Evolutionary conservation across 371 early-diverging fungal species (phyloP).

Genomic region (Mortierella sp.): DNA sequence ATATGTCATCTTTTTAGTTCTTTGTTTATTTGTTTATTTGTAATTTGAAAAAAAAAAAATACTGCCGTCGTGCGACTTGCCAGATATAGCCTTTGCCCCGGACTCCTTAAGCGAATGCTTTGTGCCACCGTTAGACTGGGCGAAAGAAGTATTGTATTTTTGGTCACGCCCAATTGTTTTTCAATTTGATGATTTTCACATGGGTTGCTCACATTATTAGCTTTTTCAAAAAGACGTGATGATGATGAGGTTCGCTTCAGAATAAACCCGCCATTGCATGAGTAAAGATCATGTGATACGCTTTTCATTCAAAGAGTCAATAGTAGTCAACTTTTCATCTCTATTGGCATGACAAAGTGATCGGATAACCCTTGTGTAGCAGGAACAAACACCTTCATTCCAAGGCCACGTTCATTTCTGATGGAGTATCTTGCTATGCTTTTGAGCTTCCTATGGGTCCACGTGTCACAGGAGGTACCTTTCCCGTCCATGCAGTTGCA

Average conservation of each 20-base stretch:
- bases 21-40: slow-evolving; percentile 14
- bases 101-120: slow-evolving; percentile 37
- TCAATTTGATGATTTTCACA: slow-evolving; percentile 5
- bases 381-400: too few species aligned
- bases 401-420: too few species aligned
- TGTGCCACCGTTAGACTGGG: slow-evolving; percentile 2
- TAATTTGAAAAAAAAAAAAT: neutral
- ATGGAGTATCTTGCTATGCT: too few species aligned
- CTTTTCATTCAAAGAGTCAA: too few species aligned
- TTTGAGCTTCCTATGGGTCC: too few species aligned
- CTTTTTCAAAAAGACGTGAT: neutral
- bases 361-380: too few species aligned
- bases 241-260: too few species aligned
- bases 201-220: slow-evolving; percentile 3
- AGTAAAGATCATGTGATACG: neutral
- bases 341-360: too few species aligned
- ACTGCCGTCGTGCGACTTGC: slow-evolving; percentile 23
- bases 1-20: neutral
- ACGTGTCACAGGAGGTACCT: too few species aligned
- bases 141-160: neutral
- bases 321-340: too few species aligned
- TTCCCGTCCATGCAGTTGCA: too few species aligned
- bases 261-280: neutral
- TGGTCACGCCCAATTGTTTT: too few species aligned
- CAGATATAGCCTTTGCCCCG: slow-evolving; percentile 43